Evolutionary conservation across 805 yeast species (phyloP).

Genomic region (Saccharomyces paradoxus): DNA sequence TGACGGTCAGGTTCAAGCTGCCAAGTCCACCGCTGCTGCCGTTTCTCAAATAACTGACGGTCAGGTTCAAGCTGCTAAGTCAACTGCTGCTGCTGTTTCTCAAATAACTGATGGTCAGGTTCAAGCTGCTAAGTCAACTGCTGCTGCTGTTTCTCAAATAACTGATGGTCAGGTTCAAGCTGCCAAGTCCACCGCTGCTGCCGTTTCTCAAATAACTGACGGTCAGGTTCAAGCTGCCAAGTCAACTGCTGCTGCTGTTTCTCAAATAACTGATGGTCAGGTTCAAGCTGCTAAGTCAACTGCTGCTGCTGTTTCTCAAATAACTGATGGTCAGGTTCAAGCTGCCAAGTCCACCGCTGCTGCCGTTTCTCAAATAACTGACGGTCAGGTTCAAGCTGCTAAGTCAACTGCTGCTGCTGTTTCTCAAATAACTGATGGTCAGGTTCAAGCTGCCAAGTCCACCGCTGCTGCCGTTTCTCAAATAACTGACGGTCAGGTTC

Average conservation of each 20-base stretch:
- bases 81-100: constrained; percentile 24
- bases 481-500: too few relatives aligned
- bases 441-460: constrained; percentile 47
- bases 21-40: constrained; percentile 22
- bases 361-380: too few relatives aligned
- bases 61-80: constrained; percentile 33
- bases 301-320: constrained; percentile 46
- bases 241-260: constrained; percentile 22
- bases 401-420: constrained; percentile 37
- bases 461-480: too few relatives aligned
- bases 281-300: too few relatives aligned
- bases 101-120: constrained; percentile 39
- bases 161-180: constrained; percentile 33
- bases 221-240: constrained; percentile 31
- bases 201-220: constrained; percentile 37
- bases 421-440: constrained; percentile 54
- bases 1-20: constrained; percentile 33
- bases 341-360: constrained; percentile 32
- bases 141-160: constrained; percentile 29
- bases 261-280: constrained; percentile 30
- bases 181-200: constrained; percentile 16
- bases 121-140: constrained; percentile 25
- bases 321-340: constrained; percentile 56
- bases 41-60: constrained; percentile 40
- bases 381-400: too few relatives aligned